phyloP scores from a whole-genome alignment of 2,329 filamentous ascomycete genomes.

The Xylaria sp. region DNA sequence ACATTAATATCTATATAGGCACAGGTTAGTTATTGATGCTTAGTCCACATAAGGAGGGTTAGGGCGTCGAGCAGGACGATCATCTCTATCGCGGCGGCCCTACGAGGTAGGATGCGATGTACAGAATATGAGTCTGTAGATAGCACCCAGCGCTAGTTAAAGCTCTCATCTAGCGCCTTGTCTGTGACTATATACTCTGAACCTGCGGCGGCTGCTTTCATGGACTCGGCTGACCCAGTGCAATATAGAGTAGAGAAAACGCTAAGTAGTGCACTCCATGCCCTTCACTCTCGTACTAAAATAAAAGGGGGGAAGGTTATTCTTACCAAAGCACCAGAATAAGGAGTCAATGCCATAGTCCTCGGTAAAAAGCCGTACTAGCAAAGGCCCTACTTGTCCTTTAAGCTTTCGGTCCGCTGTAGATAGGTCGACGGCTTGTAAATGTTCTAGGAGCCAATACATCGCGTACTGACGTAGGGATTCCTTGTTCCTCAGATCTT shows the following conservation, averaged over 20 bases:
- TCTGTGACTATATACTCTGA: neutral
- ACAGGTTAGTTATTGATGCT: slow-evolving; percentile 15
- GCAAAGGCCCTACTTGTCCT: slow-evolving; percentile 45
- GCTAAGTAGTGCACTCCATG: neutral
- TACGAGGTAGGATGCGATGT: too few relatives aligned
- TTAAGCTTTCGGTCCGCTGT: slow-evolving; percentile 47
- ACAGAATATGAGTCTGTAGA: too few relatives aligned
- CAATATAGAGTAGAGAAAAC: too few relatives aligned
- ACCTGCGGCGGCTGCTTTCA: neutral
- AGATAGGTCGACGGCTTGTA: slow-evolving; percentile 47
- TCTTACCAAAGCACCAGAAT: slow-evolving; percentile 46
- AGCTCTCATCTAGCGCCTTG: neutral
- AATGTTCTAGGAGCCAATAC: slow-evolving; percentile 47
- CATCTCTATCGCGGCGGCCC: neutral
- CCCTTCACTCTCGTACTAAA: neutral
- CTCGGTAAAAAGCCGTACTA: slow-evolving; percentile 47
- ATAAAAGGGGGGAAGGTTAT: neutral
- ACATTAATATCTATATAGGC: slow-evolving; percentile 35
- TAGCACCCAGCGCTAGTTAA: neutral
- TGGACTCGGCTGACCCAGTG: neutral
- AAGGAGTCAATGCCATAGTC: slow-evolving; percentile 47
- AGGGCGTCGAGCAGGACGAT: neutral
- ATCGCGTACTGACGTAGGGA: slow-evolving; percentile 45
- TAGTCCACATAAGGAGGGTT: neutral
- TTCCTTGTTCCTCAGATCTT: slow-evolving; percentile 39